Evolutionary conservation across 805 yeast species (phyloP).

Genomic region (Hanseniaspora vineae): DNA sequence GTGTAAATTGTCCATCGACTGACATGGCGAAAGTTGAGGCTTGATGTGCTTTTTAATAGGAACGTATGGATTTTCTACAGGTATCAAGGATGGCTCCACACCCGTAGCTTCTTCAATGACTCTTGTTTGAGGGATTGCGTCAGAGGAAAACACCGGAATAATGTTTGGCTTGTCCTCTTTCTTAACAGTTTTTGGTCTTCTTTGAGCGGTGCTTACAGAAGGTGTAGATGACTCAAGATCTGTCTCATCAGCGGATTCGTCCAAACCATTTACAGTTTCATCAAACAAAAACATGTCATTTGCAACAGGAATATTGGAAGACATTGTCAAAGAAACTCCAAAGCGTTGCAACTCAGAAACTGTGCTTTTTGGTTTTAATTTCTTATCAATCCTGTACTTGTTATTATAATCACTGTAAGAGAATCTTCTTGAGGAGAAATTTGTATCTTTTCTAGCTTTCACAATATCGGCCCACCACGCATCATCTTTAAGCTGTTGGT

Average conservation of each 20-base stretch:
- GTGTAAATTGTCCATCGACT: constrained; percentile 19
- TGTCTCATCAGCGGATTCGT: constrained; percentile 18
- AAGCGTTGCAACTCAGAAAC: constrained; percentile 38
- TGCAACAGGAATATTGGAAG: constrained; percentile 38
- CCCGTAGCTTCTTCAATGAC: constrained; percentile 59
- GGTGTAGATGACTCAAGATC: constrained; percentile 12
- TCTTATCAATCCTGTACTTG: constrained; percentile 36
- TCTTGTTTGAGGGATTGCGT: constrained; percentile 55
- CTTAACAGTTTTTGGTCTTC: too few relatives aligned
- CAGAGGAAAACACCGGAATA: constrained; percentile 57
- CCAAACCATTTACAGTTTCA: constrained; percentile 16
- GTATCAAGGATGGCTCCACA: constrained; percentile 51
- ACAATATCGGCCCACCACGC: constrained; percentile 77
- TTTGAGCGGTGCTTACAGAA: not conserved
- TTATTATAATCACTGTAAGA: constrained; percentile 22
- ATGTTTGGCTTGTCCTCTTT: constrained; percentile 1
- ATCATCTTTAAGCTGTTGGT: constrained; percentile 40
- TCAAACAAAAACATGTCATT: constrained; percentile 14
- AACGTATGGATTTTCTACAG: constrained; percentile 26
- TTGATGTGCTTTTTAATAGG: constrained; percentile 8
- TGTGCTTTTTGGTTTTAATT: not conserved
- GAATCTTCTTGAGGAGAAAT: constrained; percentile 18
- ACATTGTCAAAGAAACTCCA: constrained; percentile 73
- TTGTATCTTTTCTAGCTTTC: constrained; percentile 35
- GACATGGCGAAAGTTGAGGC: constrained; percentile 21